phyloP scores from a whole-genome alignment of 306 rosid genomes.

The Lotus japonicus region DNA sequence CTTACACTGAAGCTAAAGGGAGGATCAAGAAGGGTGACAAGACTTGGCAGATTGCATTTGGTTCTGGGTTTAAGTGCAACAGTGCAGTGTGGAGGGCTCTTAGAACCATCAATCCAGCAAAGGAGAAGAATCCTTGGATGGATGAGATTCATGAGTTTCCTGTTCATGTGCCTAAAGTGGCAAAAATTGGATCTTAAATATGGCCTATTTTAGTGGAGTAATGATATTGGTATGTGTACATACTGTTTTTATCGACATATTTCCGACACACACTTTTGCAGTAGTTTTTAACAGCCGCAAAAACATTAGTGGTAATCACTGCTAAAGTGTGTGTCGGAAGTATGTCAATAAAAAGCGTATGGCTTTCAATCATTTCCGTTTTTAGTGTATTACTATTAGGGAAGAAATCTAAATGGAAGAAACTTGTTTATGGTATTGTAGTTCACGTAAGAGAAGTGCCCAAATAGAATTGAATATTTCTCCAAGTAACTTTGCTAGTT shows the following conservation, averaged over 20 bases:
- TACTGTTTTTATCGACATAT: no score
- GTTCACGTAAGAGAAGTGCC: no score
- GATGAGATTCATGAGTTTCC: constrained; percentile 84
- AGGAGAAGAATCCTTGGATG: constrained; percentile 77
- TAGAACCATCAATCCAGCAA: constrained; percentile 52
- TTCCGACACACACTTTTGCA: no score
- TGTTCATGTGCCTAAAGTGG: constrained; percentile 60
- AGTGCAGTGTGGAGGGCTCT: constrained; percentile 84
- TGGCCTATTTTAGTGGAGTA: neutral
- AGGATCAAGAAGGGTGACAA: constrained; percentile 65
- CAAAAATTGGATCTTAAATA: constrained; percentile 25
- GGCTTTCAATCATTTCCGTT: no score
- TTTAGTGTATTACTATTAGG: neutral
- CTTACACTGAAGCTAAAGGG: constrained; percentile 77
- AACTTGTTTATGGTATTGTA: no score
- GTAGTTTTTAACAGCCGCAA: no score
- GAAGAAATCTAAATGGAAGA: neutral
- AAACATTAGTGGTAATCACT: no score
- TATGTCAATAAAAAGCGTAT: no score
- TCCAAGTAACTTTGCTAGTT: neutral
- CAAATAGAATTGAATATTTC: neutral
- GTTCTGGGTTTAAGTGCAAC: constrained; percentile 92
- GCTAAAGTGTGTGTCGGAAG: no score
- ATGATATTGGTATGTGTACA: no score
- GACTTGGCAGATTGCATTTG: constrained; percentile 95